phyloP scores from a whole-genome alignment of 345 rosid genomes.

The Psidium guajava region DNA sequence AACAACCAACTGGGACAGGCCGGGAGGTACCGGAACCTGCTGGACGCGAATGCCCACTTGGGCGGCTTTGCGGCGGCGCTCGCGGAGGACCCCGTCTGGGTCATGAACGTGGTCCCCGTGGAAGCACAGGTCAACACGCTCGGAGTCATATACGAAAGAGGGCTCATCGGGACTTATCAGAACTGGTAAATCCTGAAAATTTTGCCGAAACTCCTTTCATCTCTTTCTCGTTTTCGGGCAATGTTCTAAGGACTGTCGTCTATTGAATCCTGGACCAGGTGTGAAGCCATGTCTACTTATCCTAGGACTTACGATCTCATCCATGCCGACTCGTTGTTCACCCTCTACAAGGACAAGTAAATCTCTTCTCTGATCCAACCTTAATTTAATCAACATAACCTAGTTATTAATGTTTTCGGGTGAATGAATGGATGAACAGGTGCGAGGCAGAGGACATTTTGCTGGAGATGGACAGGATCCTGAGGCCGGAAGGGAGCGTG shows the following conservation, averaged over 20 bases:
- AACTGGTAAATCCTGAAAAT: constrained; percentile 18
- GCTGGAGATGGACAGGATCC: constrained; percentile 56
- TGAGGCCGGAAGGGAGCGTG: constrained; percentile 57
- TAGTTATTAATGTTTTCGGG: background rate
- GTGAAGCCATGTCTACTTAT: constrained; percentile 54
- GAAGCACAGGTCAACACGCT: constrained; percentile 27
- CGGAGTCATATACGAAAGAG: constrained; percentile 35
- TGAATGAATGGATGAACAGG: constrained; percentile 5
- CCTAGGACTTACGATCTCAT: constrained; percentile 47
- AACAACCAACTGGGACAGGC: constrained; percentile 23
- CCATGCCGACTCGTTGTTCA: constrained; percentile 27
- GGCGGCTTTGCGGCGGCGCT: constrained; percentile 45
- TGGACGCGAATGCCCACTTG: constrained; percentile 41
- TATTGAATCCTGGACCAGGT: constrained; percentile 15
- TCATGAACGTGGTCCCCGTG: constrained; percentile 41
- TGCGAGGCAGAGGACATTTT: constrained; percentile 43
- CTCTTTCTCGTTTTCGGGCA: background rate
- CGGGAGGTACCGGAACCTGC: constrained; percentile 32
- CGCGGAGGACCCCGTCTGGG: constrained; percentile 26
- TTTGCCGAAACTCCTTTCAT: background rate
- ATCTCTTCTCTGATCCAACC: background rate
- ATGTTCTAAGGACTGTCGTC: background rate
- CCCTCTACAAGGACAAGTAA: constrained; percentile 29
- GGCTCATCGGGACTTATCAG: constrained; percentile 38
- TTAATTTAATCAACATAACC: background rate